Conservation (phyloP, 192 early-diverging fungal species). For the Coemansia sp. region DNA sequence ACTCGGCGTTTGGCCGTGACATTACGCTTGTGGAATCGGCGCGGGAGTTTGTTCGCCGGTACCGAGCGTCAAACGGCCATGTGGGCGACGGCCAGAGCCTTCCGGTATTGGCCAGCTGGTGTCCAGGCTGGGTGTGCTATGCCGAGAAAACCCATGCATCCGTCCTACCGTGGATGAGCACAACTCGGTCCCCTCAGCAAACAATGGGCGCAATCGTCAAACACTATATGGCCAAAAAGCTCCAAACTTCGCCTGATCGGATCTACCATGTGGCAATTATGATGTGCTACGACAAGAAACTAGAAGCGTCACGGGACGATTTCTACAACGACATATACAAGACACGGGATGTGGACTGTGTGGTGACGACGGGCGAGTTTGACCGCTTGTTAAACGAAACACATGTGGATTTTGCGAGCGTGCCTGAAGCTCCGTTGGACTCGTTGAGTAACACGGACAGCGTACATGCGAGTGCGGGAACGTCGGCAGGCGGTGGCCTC, state of each 20-base stretch:
- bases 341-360: conserved; percentile 94
- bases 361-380: conserved; percentile 91
- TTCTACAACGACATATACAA: conserved; percentile 81
- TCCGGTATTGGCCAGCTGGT: conserved; percentile 67
- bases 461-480: conserved; percentile 69
- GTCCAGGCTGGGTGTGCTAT: conserved; percentile 97
- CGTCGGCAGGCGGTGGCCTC: conserved; percentile 88
- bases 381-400: conserved; percentile 82
- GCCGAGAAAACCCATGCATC: conserved; percentile 96
- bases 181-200: conserved; percentile 95
- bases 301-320: conserved; percentile 92
- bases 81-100: conserved; percentile 29
- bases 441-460: conserved; percentile 34
- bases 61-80: conserved; percentile 40
- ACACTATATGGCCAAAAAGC: conserved; percentile 68
- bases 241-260: conserved; percentile 64
- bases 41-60: conserved; percentile 86
- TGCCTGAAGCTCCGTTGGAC: conserved; percentile 62
- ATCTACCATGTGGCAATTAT: conserved; percentile 95
- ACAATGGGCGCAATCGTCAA: conserved; percentile 95
- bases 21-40: conserved; percentile 80
- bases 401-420: conserved; percentile 47
- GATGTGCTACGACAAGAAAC: conserved; percentile 99
- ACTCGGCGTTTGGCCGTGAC: conserved; percentile 88
- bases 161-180: conserved; percentile 84